Evolutionary conservation across 1,284 basidiomycete species (phyloP).

Genomic region (Lentinus polychrous): DNA sequence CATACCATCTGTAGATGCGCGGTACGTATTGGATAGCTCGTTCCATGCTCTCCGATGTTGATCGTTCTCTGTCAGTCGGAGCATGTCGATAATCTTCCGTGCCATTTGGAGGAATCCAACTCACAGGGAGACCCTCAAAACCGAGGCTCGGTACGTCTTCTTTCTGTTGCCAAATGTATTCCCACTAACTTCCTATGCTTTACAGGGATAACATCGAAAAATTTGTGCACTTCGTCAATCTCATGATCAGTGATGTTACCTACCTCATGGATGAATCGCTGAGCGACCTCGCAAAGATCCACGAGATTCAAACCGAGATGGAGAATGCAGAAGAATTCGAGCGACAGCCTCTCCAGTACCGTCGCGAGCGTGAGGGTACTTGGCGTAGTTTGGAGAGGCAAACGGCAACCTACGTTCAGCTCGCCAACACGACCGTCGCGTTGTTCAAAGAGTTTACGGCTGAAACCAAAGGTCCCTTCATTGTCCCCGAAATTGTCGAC

Average conservation of each 20-base stretch:
- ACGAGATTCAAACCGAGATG: slow-evolving; percentile 83
- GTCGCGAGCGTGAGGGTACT: slow-evolving; percentile 79
- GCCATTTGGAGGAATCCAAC: slow-evolving; percentile 84
- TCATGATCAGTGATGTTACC: slow-evolving; percentile 99
- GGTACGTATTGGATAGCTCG: too few relatives aligned
- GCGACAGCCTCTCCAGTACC: slow-evolving; percentile 59
- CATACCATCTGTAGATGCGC: slow-evolving; percentile 40
- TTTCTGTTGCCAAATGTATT: not conserved
- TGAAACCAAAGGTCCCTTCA: slow-evolving; percentile 88
- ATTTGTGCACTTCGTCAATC: slow-evolving; percentile 93
- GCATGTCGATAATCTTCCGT: slow-evolving; percentile 82
- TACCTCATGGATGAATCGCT: slow-evolving; percentile 97
- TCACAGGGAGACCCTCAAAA: slow-evolving; percentile 79
- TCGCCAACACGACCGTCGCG: slow-evolving; percentile 85
- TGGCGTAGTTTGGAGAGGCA: slow-evolving; percentile 77
- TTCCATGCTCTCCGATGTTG: too few relatives aligned
- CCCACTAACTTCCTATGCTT: slow-evolving; percentile 1
- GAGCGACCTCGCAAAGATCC: slow-evolving; percentile 83
- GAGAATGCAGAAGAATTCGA: slow-evolving; percentile 67
- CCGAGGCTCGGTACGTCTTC: slow-evolving; percentile 61
- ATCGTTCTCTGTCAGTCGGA: slow-evolving; percentile 43
- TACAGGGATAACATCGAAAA: slow-evolving; percentile 72
- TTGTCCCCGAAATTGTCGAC: slow-evolving; percentile 95
- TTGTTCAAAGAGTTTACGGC: slow-evolving; percentile 90
- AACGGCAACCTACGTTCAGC: slow-evolving; percentile 80